Evolutionary conservation across 2,329 filamentous ascomycete species (phyloP).

Genomic region (Podosphaera fusca): DNA sequence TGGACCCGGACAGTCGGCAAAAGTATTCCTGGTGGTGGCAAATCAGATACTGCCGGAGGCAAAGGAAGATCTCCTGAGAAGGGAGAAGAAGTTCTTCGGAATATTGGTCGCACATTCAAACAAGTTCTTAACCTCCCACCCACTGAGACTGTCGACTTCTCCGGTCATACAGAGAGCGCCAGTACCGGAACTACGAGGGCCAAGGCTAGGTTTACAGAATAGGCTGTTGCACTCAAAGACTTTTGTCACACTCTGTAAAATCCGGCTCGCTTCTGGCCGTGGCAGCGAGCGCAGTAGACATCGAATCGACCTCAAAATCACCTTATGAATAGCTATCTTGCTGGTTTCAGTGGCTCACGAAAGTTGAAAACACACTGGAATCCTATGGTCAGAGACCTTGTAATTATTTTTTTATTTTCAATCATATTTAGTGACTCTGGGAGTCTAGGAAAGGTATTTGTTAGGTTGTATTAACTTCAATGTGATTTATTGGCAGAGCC

Average conservation of each 20-base stretch:
- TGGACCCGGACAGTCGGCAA: slow-evolving; percentile 93
- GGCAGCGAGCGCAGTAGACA: too few species aligned
- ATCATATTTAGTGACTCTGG: neutral
- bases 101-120: slow-evolving; percentile 83
- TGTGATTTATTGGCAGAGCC: neutral
- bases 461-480: too few species aligned
- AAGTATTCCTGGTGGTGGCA: slow-evolving; percentile 51
- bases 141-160: slow-evolving; percentile 72
- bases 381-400: too few species aligned
- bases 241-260: neutral
- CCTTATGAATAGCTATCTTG: too few species aligned
- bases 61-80: slow-evolving; percentile 62
- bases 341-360: too few species aligned
- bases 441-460: neutral
- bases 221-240: slow-evolving; percentile 16
- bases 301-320: too few species aligned
- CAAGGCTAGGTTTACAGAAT: slow-evolving; percentile 81
- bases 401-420: too few species aligned
- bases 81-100: slow-evolving; percentile 61
- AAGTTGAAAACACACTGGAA: too few species aligned
- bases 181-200: slow-evolving; percentile 74
- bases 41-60: slow-evolving; percentile 47
- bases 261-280: too few species aligned
- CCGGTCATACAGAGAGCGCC: slow-evolving; percentile 83
- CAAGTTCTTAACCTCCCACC: slow-evolving; percentile 60